phyloP scores from a whole-genome alignment of 495 filamentous ascomycete genomes.

The Aspergillus bertholletiae region DNA sequence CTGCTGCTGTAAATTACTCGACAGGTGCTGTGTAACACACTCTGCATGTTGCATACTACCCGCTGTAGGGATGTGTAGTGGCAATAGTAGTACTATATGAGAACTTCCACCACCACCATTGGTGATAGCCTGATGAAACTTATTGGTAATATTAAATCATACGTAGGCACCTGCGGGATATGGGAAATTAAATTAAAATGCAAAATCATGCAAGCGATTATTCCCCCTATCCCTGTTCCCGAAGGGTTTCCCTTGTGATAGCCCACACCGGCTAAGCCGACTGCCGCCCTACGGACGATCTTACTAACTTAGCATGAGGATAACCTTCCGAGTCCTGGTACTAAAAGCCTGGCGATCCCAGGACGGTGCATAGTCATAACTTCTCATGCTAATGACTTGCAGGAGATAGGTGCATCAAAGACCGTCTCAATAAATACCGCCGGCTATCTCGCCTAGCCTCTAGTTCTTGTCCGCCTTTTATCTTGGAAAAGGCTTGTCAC shows the following conservation, averaged over 20 bases:
- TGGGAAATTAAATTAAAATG: not conserved
- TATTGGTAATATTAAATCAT: too few relatives aligned
- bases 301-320: constrained; percentile 7
- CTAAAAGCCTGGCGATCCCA: constrained; percentile 14
- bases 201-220: not conserved
- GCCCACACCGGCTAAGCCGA: constrained; percentile 11
- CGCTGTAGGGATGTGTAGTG: not conserved
- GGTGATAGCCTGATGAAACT: not conserved
- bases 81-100: not conserved
- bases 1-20: too few relatives aligned
- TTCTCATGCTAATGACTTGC: not conserved
- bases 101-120: not conserved
- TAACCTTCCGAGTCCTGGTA: constrained; percentile 3
- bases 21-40: not conserved
- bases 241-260: constrained; percentile 4
- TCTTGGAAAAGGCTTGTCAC: not conserved
- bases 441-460: not conserved
- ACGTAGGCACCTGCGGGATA: not conserved
- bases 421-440: not conserved
- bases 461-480: not conserved
- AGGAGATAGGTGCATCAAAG: not conserved
- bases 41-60: not conserved
- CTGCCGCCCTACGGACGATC: constrained; percentile 13
- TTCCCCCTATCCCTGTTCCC: not conserved
- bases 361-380: constrained; percentile 2